Evolutionary conservation across 2,329 filamentous ascomycete genomes (phyloP), one percentile per base, ranked within the genome.

Genomic region (Neonectria faginata): DNA sequence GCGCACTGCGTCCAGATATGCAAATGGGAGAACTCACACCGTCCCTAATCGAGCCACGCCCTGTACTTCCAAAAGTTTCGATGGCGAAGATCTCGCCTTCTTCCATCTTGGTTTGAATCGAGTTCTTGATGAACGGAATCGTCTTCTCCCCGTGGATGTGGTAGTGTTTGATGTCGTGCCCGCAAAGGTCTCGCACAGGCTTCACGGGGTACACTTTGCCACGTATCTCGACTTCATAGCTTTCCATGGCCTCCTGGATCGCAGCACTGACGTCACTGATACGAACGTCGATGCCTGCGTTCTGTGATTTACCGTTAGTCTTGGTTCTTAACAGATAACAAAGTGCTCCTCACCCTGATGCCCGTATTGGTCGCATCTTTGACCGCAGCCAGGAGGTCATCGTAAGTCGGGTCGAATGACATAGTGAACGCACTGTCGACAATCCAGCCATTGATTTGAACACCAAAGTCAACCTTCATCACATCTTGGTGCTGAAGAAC

Each of bases 41-140:
- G 72, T 97, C 93, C 69, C 86, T 83, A 47, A 95, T 89, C 74
- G 91, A 90, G 66, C 93, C 94, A 73, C 91, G 92, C 64, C 94
- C 94, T 12, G 94, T 97, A 75, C 89, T 94, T 39, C 94, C 94
- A 77, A 97, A 97, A 0, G 94, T 97, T 81, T 97, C 94, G 70
- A 97, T 97, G 65, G 94, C 94, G 78, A 95, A 97, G 18, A 93
- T 88, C 73, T 97, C 94, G 39, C 93, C 93, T 79, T 97, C 94
- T 80, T 97, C 94, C 94, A 97, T 97, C 84, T 97, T 97, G 42
- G 92, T 96, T 76, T 90, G 88, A 72, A 96, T 92, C 54, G 85
- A 85, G 62, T 89, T 89, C 82, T 95, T 97, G 70, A 97, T 91
- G 73, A 97, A 97, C 0, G 94, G 94, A 51, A 97, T 92, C 71